These are phyloP conservation scores for Globisporangium nodosum DNA, from an alignment of 352 stramenopile genomes.

Conservation along the genomic window DNA sequence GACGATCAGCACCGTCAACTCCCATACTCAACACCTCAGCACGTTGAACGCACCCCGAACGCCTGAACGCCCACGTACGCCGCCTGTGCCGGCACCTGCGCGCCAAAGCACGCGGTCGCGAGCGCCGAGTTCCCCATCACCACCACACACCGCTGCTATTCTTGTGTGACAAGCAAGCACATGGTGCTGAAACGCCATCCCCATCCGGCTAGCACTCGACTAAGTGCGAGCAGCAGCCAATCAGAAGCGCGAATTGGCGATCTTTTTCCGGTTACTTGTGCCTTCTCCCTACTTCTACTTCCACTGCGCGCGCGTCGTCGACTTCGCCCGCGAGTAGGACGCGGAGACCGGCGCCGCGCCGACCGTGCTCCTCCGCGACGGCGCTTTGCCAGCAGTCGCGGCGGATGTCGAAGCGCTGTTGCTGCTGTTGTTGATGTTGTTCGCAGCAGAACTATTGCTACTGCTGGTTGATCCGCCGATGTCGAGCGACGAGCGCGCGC, in stretches of 20 bases:
- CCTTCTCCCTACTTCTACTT: slow-evolving; percentile 17
- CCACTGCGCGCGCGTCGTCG: slow-evolving; percentile 38
- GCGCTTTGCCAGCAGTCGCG: background rate
- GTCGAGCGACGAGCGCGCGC: slow-evolving; percentile 31
- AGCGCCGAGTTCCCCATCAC: slow-evolving; percentile 21
- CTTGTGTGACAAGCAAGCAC: slow-evolving; percentile 2
- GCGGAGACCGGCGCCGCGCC: slow-evolving; percentile 3
- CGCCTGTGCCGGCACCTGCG: background rate
- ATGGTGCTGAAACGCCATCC: slow-evolving; percentile 1
- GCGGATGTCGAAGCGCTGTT: background rate
- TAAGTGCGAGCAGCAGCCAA: slow-evolving; percentile 7
- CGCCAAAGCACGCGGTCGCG: slow-evolving; percentile 14
- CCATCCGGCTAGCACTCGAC: background rate
- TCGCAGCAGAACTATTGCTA: background rate
- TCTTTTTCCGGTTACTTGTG: slow-evolving; percentile 5
- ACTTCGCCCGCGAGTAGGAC: slow-evolving; percentile 18
- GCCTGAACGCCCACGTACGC: background rate
- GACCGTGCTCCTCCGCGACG: slow-evolving; percentile 8
- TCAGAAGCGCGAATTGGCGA: slow-evolving; percentile 2
- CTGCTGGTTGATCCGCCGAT: slow-evolving; percentile 7
- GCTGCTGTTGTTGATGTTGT: background rate
- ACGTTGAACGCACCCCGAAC: background rate
- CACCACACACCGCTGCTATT: background rate
- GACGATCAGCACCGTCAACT: background rate
- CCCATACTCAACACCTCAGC: background rate